Evolutionary conservation across 768 basidiomycete genomes (phyloP).

Genomic region (Sarcomyxa edulis): DNA sequence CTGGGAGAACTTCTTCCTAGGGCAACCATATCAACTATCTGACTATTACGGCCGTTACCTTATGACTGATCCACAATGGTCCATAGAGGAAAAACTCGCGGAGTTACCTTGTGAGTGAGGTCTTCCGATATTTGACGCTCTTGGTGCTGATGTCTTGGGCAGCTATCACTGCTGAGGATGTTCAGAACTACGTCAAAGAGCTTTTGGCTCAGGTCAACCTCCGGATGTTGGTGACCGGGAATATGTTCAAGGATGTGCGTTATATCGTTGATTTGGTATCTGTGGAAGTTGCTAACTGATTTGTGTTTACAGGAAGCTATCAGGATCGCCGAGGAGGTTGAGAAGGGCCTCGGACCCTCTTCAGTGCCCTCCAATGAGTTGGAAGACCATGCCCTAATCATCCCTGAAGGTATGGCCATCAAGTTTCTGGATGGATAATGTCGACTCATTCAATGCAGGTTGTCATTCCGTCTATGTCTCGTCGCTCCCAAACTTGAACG

Average conservation of each 20-base stretch:
- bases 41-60: slow-evolving; percentile 73
- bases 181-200: slow-evolving; percentile 54
- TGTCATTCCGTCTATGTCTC: slow-evolving; percentile 67
- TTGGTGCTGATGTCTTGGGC: neutral
- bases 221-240: slow-evolving; percentile 76
- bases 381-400: slow-evolving; percentile 52
- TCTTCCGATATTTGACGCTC: neutral
- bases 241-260: slow-evolving; percentile 77
- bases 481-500: slow-evolving; percentile 70
- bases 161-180: slow-evolving; percentile 71
- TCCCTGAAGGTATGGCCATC: slow-evolving; percentile 54
- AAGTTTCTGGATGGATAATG: too few relatives aligned
- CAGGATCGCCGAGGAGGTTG: slow-evolving; percentile 63
- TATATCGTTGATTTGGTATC: neutral
- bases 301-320: slow-evolving; percentile 60
- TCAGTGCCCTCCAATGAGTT: slow-evolving; percentile 53
- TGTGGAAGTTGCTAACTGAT: slow-evolving; percentile 8
- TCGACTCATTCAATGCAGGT: too few relatives aligned
- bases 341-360: slow-evolving; percentile 54
- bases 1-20: slow-evolving; percentile 85
- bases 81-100: slow-evolving; percentile 67
- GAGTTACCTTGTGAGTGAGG: slow-evolving; percentile 75
- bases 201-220: slow-evolving; percentile 64
- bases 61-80: slow-evolving; percentile 69
- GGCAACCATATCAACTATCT: slow-evolving; percentile 75